These are phyloP conservation scores for Carex myosuroides DNA, from an alignment of 176 grass and related monocot species.

Conservation along the genomic window DNA sequence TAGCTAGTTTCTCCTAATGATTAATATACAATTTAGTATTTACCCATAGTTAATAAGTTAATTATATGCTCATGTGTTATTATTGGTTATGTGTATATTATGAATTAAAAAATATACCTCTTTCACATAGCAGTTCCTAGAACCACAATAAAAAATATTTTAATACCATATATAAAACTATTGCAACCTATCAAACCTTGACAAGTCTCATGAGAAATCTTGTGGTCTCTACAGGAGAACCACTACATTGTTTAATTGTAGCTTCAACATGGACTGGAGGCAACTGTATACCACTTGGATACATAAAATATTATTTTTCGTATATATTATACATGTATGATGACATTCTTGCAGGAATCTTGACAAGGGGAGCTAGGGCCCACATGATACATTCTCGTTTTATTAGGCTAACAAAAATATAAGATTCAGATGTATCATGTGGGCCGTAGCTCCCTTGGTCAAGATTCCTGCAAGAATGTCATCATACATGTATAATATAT, in stretches of 20 bases:
- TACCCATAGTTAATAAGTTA: background rate
- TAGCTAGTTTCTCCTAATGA: slow-evolving; percentile 8
- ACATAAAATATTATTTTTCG: background rate
- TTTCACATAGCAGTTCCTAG: background rate
- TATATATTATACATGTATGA: slow-evolving; percentile 19
- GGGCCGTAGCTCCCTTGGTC: background rate
- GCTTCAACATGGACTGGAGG: background rate
- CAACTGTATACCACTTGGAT: slow-evolving; percentile 18
- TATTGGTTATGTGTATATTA: slow-evolving; percentile 3
- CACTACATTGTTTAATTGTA: slow-evolving; percentile 14
- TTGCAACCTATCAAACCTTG: background rate
- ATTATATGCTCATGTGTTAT: background rate
- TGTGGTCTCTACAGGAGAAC: background rate
- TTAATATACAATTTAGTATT: slow-evolving; percentile 16
- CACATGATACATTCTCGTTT: background rate
- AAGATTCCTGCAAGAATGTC: slow-evolving; percentile 25
- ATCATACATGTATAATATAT: slow-evolving; percentile 18
- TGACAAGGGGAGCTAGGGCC: background rate
- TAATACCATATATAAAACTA: background rate
- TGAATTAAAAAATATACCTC: slow-evolving; percentile 1
- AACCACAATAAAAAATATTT: background rate
- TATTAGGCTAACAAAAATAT: background rate
- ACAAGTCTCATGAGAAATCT: background rate
- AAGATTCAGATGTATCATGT: slow-evolving; percentile 12
- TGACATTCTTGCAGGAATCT: slow-evolving; percentile 26